These are phyloP conservation scores for Annulohypoxylon truncatum DNA, from an alignment of 2,329 filamentous ascomycete genomes.

Conservation along the genomic window DNA sequence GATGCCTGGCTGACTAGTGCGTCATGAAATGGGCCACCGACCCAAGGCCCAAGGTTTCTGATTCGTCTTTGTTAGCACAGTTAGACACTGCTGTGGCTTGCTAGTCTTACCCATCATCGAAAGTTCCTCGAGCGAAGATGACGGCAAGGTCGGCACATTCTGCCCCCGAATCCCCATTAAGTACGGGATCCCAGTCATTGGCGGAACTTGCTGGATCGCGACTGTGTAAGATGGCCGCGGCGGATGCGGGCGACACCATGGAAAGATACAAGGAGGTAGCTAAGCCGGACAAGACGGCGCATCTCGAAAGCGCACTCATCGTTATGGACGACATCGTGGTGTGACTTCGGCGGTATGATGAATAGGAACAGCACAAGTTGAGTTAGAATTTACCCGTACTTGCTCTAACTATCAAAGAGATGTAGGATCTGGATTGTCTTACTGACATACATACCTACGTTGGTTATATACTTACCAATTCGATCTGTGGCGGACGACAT, in stretches of 20 bases:
- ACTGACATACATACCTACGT: neutral
- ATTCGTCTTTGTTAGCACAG: slow-evolving; percentile 4
- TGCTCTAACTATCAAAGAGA: neutral
- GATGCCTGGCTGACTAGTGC: slow-evolving; percentile 23
- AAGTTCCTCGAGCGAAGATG: slow-evolving; percentile 41
- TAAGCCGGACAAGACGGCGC: slow-evolving; percentile 14
- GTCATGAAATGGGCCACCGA: slow-evolving; percentile 36
- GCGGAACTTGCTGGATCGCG: slow-evolving; percentile 31
- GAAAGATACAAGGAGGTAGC: slow-evolving; percentile 3
- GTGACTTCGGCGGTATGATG: neutral
- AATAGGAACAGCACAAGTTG: neutral
- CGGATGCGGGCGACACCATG: slow-evolving; percentile 1
- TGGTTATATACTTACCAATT: neutral
- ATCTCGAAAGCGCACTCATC: neutral
- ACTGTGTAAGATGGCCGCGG: slow-evolving; percentile 5
- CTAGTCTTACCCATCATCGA: slow-evolving; percentile 37
- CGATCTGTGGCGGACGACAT: neutral
- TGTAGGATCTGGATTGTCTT: neutral
- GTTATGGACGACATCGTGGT: neutral
- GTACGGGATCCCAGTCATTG: slow-evolving; percentile 35
- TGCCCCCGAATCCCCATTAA: slow-evolving; percentile 26
- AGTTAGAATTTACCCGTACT: neutral
- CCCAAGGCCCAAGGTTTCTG: slow-evolving; percentile 40
- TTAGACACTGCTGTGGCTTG: neutral
- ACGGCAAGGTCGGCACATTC: slow-evolving; percentile 38